These are phyloP conservation scores for Nakazawaea anatomiae DNA, from an alignment of 805 yeast species.

Conservation along the genomic window DNA sequence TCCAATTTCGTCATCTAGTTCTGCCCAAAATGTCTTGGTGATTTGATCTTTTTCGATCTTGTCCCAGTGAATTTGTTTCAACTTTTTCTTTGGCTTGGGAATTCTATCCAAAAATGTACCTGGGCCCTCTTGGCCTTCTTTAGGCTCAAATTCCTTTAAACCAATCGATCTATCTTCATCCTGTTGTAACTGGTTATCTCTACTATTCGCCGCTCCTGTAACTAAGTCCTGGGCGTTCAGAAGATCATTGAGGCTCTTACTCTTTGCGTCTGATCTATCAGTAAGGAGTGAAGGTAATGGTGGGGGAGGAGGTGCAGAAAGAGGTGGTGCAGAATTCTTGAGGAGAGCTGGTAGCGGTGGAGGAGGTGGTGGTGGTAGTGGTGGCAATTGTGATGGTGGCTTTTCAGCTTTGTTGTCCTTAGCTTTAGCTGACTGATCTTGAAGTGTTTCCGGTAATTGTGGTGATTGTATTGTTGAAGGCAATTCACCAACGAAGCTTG, in stretches of 20 bases:
- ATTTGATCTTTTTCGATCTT: conserved; percentile 45
- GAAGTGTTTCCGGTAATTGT: too few species aligned
- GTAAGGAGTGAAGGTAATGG: conserved; percentile 18
- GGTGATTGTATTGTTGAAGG: too few species aligned
- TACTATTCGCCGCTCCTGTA: too few species aligned
- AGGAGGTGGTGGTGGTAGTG: conserved; percentile 16
- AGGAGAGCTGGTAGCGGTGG: conserved; percentile 18
- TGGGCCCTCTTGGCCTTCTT: neutral
- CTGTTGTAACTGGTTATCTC: neutral
- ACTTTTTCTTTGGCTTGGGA: conserved; percentile 50
- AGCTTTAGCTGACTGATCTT: too few species aligned
- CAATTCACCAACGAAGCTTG: too few species aligned
- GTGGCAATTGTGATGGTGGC: conserved; percentile 21
- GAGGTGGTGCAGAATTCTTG: conserved; percentile 3
- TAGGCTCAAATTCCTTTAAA: conserved; percentile 15
- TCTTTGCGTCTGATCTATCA: neutral
- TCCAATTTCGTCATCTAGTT: conserved; percentile 31
- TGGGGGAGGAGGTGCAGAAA: conserved; percentile 22
- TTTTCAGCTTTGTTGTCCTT: conserved; percentile 2
- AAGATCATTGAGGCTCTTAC: conserved; percentile 1
- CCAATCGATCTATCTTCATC: neutral
- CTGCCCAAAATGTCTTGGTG: conserved; percentile 60
- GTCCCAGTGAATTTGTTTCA: conserved; percentile 84
- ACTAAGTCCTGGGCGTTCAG: too few species aligned
- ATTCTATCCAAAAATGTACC: conserved; percentile 19